Evolutionary conservation across 805 yeast genomes (phyloP).

Genomic region (Metschnikowia similis): DNA sequence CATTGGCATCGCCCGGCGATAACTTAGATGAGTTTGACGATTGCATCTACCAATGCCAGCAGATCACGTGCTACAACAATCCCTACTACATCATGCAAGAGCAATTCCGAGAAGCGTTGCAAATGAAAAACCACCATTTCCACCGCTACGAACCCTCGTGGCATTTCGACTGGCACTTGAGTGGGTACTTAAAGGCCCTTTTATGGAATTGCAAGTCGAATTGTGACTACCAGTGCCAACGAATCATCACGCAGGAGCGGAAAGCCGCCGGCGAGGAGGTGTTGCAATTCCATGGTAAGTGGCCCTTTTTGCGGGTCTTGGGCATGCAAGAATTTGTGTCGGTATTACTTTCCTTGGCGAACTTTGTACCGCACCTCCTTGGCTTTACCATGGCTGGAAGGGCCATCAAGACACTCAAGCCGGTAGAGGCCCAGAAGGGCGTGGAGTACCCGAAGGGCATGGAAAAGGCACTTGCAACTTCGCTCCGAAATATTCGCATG

Average conservation of each 20-base stretch:
- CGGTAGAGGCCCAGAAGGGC: background rate
- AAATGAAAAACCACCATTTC: constrained; percentile 16
- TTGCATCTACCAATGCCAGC: constrained; percentile 50
- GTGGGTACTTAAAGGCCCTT: constrained; percentile 40
- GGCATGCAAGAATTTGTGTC: constrained; percentile 86
- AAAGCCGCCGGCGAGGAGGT: constrained; percentile 46
- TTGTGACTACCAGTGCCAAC: constrained; percentile 94
- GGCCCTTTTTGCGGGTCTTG: constrained; percentile 83
- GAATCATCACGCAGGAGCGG: constrained; percentile 59
- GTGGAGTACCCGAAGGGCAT: background rate
- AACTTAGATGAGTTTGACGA: constrained; percentile 51
- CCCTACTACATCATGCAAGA: constrained; percentile 25
- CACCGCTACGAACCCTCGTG: constrained; percentile 29
- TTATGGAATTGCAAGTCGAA: constrained; percentile 45
- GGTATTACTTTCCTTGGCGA: constrained; percentile 65
- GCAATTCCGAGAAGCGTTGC: constrained; percentile 19
- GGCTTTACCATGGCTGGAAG: constrained; percentile 15
- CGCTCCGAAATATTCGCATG: constrained; percentile 27
- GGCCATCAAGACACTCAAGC: background rate
- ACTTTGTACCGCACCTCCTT: constrained; percentile 26
- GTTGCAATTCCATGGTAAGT: constrained; percentile 91
- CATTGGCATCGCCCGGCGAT: constrained; percentile 52
- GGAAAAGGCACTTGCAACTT: background rate
- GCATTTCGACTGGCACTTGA: constrained; percentile 39
- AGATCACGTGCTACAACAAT: constrained; percentile 30